These are phyloP conservation scores for Coccomyxa sp. DNA, from an alignment of 139 green algal species.

Conservation along the genomic window DNA sequence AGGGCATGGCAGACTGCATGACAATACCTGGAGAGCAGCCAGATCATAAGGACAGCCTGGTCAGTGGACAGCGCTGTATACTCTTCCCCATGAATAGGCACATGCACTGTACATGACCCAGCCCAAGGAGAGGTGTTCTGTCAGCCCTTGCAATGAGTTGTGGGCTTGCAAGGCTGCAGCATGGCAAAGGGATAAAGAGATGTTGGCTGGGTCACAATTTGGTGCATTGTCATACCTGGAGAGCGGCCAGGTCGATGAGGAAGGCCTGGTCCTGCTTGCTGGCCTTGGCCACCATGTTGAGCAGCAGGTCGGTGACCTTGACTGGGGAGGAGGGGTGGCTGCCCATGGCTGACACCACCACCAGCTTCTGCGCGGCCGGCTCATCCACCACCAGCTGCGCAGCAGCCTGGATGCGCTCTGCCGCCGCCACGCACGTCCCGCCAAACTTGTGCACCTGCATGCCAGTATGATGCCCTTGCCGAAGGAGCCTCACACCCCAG, in stretches of 20 bases:
- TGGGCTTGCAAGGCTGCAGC: too few species aligned
- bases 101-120: too few species aligned
- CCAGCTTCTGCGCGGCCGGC: slow-evolving; percentile 44
- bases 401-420: slow-evolving; percentile 77
- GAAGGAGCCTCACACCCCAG: neutral
- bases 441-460: slow-evolving; percentile 92
- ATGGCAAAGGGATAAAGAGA: too few species aligned
- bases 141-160: too few species aligned
- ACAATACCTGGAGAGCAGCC: neutral
- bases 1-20: too few species aligned
- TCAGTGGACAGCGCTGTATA: neutral
- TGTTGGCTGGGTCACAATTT: too few species aligned
- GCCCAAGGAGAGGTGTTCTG: too few species aligned
- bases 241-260: slow-evolving; percentile 73
- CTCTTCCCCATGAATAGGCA: too few species aligned
- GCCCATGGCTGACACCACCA: slow-evolving; percentile 87
- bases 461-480: neutral
- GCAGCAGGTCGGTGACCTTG: slow-evolving; percentile 84
- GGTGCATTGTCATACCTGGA: neutral
- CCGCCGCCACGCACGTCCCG: slow-evolving; percentile 90
- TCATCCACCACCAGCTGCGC: slow-evolving; percentile 71
- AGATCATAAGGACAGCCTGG: too few species aligned
- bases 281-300: slow-evolving; percentile 83
- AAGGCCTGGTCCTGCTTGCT: slow-evolving; percentile 66
- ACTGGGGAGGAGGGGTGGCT: slow-evolving; percentile 50